Conservation (phyloP, 2,329 filamentous ascomycete genomes). For the Chrysosporium keratinophilum region DNA sequence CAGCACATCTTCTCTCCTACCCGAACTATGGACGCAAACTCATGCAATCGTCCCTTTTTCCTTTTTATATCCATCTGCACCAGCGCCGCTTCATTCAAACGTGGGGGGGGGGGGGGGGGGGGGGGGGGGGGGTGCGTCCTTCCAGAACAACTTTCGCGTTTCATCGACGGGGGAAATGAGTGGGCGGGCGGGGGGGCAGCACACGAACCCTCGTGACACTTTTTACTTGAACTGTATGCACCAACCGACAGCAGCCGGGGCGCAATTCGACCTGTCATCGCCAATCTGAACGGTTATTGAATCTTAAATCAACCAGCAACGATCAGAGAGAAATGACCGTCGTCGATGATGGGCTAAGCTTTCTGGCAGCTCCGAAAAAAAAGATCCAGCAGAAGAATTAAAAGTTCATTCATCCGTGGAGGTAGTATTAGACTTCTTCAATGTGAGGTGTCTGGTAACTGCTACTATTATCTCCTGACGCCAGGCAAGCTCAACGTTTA, state of each 20-base stretch:
- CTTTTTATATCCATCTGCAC: background rate
- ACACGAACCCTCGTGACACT: background rate
- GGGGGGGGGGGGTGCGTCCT: too few relatives aligned
- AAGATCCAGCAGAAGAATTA: too few relatives aligned
- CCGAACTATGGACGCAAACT: background rate
- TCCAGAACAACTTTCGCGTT: background rate
- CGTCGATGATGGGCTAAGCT: background rate
- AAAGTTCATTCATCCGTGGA: too few relatives aligned
- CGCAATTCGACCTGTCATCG: slow-evolving; percentile 4
- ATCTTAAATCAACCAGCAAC: background rate
- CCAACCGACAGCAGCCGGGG: background rate
- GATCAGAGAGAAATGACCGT: background rate
- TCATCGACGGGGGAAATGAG: background rate
- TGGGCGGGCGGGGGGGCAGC: too few relatives aligned
- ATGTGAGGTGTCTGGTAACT: too few relatives aligned
- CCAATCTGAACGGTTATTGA: background rate
- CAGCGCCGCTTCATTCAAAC: background rate
- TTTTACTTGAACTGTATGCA: background rate
- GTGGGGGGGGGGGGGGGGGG: too few relatives aligned
- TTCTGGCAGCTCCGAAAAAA: background rate
- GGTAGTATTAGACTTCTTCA: too few relatives aligned
- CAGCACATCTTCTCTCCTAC: background rate
- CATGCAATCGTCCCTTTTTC: too few relatives aligned
- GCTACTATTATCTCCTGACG: too few relatives aligned
- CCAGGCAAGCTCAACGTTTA: too few relatives aligned